These are phyloP conservation scores for Candida pseudofarinosa DNA, from an alignment of 805 yeast species.

Conservation along the genomic window DNA sequence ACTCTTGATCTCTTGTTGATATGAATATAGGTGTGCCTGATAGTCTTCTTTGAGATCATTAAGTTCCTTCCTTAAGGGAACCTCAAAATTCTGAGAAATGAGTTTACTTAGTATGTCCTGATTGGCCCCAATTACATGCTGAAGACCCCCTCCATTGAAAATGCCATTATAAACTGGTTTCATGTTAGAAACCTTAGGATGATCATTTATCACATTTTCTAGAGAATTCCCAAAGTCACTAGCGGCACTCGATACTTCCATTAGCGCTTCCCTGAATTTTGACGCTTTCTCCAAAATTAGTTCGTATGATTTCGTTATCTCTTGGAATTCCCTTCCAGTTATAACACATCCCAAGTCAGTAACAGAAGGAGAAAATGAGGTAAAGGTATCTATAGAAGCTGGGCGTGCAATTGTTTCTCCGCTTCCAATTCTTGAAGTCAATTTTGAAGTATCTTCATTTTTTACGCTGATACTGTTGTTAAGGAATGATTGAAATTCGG, in stretches of 20 bases:
- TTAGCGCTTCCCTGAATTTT: conserved; percentile 44
- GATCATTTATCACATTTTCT: conserved; percentile 37
- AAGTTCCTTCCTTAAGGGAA: conserved; percentile 46
- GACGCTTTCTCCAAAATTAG: conserved; percentile 45
- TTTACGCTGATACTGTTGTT: conserved; percentile 19
- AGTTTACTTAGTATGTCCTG: conserved; percentile 63
- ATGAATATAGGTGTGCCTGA: conserved; percentile 46
- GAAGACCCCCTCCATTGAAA: conserved; percentile 71
- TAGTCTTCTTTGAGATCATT: conserved; percentile 42
- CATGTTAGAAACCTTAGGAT: conserved; percentile 24
- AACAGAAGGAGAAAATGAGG: conserved; percentile 50
- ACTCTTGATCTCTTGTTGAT: conserved; percentile 49
- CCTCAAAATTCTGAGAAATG: conserved; percentile 50
- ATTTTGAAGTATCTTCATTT: conserved; percentile 8
- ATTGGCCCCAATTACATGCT: conserved; percentile 71
- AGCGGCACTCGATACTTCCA: conserved; percentile 52
- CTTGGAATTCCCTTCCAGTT: conserved; percentile 55
- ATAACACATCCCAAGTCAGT: conserved; percentile 58
- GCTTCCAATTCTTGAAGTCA: conserved; percentile 2
- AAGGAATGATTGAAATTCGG: conserved; percentile 56
- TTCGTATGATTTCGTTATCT: conserved; percentile 46
- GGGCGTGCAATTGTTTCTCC: conserved; percentile 12
- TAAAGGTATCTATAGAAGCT: conserved; percentile 37
- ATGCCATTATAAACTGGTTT: conserved; percentile 52
- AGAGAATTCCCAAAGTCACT: conserved; percentile 68